Percentiles rank a stretch among this genome's conserved stretches.
Evolutionary conservation across 1,284 basidiomycete species (phyloP).

Genomic region (Sanghuangporus weigelae): DNA sequence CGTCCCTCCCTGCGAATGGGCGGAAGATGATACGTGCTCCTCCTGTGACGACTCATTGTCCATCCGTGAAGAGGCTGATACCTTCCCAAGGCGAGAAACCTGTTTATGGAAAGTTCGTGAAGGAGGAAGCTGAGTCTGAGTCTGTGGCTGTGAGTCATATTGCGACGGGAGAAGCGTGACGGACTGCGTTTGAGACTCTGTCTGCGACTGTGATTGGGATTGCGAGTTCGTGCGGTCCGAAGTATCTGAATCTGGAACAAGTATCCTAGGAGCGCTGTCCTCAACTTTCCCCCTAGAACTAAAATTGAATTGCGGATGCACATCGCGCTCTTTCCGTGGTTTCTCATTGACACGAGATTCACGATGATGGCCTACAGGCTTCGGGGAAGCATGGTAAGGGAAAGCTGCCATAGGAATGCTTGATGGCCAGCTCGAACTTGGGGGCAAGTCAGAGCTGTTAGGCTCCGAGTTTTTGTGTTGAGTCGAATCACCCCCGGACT

Average conservation of each 20-base stretch:
- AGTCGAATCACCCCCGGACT: not conserved
- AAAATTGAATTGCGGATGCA: not conserved
- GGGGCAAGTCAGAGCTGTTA: not conserved
- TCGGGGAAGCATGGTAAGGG: not conserved
- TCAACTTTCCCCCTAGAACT: not conserved
- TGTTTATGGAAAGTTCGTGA: not conserved
- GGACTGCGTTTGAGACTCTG: slow-evolving; percentile 2
- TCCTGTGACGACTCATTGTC: not conserved
- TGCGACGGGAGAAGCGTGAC: not conserved
- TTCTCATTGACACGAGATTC: not conserved
- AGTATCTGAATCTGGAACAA: slow-evolving; percentile 15
- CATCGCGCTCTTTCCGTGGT: not conserved
- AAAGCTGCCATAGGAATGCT: not conserved
- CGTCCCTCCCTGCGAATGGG: not conserved
- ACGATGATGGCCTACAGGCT: not conserved
- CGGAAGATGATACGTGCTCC: not conserved
- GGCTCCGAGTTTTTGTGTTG: not conserved
- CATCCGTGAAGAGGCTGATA: not conserved
- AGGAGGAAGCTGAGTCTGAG: not conserved
- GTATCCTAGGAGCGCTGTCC: slow-evolving; percentile 3
- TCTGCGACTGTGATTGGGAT: slow-evolving; percentile 12
- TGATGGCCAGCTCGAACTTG: not conserved
- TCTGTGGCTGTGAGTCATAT: not conserved
- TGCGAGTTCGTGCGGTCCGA: slow-evolving; percentile 6
- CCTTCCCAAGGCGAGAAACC: not conserved